Percentiles rank a stretch among this genome's conserved stretches.
Evolutionary conservation across 2,329 filamentous ascomycete genomes (phyloP).

Genomic region (Amauroascus verrucosus): DNA sequence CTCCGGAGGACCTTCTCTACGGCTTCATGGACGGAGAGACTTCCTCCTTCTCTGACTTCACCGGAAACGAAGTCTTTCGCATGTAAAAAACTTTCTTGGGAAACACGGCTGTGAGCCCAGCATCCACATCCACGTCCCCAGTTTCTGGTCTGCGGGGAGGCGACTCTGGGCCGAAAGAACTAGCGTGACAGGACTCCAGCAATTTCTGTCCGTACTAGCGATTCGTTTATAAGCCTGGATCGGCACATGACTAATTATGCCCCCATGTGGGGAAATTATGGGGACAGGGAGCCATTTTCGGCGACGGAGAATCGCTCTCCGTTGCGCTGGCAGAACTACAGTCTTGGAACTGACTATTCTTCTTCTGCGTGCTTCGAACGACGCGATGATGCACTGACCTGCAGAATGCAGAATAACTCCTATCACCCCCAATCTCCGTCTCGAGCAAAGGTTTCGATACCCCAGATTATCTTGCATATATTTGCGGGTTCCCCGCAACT

Average conservation of each 20-base stretch:
- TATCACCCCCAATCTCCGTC: background rate
- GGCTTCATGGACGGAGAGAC: slow-evolving; percentile 18
- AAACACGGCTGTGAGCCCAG: background rate
- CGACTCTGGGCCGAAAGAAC: background rate
- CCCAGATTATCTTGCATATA: background rate
- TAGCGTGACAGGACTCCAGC: background rate
- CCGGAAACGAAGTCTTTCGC: slow-evolving; percentile 12
- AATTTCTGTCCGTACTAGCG: background rate
- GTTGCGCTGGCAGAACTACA: background rate
- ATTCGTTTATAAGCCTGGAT: background rate
- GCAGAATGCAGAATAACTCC: background rate
- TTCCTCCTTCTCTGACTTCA: slow-evolving; percentile 14
- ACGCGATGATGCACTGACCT: background rate
- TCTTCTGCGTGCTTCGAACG: background rate
- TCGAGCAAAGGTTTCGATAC: background rate
- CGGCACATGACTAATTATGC: background rate
- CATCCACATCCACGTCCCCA: background rate
- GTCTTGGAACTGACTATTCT: background rate
- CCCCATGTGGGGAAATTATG: background rate
- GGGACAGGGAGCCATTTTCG: background rate
- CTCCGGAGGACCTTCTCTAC: slow-evolving; percentile 16
- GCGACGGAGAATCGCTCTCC: background rate
- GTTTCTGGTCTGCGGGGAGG: background rate
- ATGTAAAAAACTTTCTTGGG: slow-evolving; percentile 3
- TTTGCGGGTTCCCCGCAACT: background rate